Evolutionary conservation across 805 yeast species (phyloP).

Genomic region (Ogataea dorogensis): DNA sequence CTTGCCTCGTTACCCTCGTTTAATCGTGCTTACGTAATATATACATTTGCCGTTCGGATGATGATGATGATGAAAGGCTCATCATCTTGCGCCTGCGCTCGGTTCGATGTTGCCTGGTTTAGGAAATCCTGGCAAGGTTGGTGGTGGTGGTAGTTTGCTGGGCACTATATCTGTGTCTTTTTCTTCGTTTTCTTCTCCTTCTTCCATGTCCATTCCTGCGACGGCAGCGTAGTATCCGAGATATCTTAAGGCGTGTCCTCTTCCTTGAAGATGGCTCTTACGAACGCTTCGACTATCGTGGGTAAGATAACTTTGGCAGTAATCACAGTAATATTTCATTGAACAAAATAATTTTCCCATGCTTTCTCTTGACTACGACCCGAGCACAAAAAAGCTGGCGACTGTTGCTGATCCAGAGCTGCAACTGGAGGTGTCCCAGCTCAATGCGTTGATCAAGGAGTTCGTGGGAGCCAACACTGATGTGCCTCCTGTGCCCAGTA

Average conservation of each 20-base stretch:
- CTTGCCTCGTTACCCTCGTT: no score
- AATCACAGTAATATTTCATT: conserved; percentile 79
- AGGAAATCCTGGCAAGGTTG: conserved; percentile 33
- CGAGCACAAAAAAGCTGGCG: conserved; percentile 30
- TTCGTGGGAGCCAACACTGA: conserved; percentile 44
- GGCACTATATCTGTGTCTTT: conserved; percentile 6
- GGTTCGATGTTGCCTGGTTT: conserved; percentile 32
- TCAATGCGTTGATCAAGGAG: conserved; percentile 39
- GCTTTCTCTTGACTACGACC: conserved; percentile 33
- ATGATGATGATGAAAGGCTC: no score
- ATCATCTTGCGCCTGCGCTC: conserved; percentile 10
- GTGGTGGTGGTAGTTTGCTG: conserved; percentile 34
- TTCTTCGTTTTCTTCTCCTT: conserved; percentile 22
- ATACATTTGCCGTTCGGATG: no score
- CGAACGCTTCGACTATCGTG: conserved; percentile 89
- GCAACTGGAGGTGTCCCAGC: conserved; percentile 32
- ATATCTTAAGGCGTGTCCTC: conserved; percentile 67
- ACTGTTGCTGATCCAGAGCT: conserved; percentile 28
- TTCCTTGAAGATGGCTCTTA: conserved; percentile 74
- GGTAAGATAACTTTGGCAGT: conserved; percentile 78
- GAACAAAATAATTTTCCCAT: conserved; percentile 41
- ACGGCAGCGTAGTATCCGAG: conserved; percentile 69
- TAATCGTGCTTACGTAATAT: no score
- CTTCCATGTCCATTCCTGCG: conserved; percentile 24
- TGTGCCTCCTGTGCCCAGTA: conserved; percentile 55